Evolutionary conservation across 306 rosid species (phyloP).

Genomic region (Cucurbita argyrosperma): DNA sequence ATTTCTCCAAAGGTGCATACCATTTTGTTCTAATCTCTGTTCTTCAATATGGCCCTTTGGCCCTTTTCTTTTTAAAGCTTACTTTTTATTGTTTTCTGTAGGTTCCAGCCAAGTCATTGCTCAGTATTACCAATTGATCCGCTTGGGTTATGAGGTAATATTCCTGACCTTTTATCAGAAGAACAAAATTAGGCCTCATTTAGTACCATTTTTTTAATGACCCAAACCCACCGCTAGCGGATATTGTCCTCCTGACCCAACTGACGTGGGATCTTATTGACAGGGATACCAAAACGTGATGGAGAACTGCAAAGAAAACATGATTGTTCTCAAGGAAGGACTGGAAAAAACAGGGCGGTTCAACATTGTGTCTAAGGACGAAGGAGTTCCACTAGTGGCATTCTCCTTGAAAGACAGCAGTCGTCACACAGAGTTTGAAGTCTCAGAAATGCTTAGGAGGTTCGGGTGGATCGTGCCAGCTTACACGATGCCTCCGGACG

Average conservation of each 20-base stretch:
- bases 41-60: background rate
- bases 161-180: background rate
- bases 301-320: slow-evolving; percentile 84
- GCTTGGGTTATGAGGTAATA: slow-evolving; percentile 70
- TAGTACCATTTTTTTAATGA: too few relatives aligned
- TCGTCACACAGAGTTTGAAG: slow-evolving; percentile 55
- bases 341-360: slow-evolving; percentile 56
- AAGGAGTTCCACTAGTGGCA: slow-evolving; percentile 85
- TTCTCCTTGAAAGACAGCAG: slow-evolving; percentile 54
- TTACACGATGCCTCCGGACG: slow-evolving; percentile 84
- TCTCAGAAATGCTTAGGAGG: slow-evolving; percentile 54
- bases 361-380: slow-evolving; percentile 57
- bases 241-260: too few relatives aligned
- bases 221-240: too few relatives aligned
- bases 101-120: slow-evolving; percentile 94
- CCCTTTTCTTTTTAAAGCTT: background rate
- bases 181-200: background rate
- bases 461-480: slow-evolving; percentile 96
- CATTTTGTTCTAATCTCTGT: background rate
- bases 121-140: slow-evolving; percentile 83
- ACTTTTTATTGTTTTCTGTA: slow-evolving; percentile 15
- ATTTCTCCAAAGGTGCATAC: slow-evolving; percentile 64
- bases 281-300: slow-evolving; percentile 81
- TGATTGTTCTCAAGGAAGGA: slow-evolving; percentile 66
- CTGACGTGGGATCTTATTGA: background rate